A percentile compares a stretch with the other conserved stretches of the same genome.
Evolutionary conservation across 441 rosid species (phyloP).

Genomic region (Aleurites moluccanus): DNA sequence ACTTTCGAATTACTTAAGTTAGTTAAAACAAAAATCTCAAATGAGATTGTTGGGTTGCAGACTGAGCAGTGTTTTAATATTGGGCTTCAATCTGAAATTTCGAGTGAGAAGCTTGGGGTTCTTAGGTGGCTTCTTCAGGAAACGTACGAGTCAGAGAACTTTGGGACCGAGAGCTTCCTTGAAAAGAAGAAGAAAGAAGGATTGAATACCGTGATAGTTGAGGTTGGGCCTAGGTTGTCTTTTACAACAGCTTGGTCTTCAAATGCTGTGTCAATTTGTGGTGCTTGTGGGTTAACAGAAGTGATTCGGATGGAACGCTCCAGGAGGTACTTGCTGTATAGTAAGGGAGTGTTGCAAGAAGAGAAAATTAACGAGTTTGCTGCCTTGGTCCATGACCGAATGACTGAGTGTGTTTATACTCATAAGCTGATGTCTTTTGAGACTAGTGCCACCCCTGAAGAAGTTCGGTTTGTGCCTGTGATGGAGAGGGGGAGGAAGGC

Average conservation of each 20-base stretch:
- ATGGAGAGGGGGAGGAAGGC: slow-evolving; percentile 88
- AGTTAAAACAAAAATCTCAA: slow-evolving; percentile 60
- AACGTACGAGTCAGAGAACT: slow-evolving; percentile 88
- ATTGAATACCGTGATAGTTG: slow-evolving; percentile 54
- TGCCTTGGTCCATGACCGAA: slow-evolving; percentile 82
- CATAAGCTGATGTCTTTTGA: slow-evolving; percentile 63
- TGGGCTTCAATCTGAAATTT: slow-evolving; percentile 49
- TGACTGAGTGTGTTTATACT: slow-evolving; percentile 81
- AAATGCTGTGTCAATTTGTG: slow-evolving; percentile 86
- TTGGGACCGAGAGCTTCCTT: slow-evolving; percentile 73
- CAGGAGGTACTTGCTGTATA: slow-evolving; percentile 72
- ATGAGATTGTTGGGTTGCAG: slow-evolving; percentile 68
- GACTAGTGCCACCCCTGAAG: slow-evolving; percentile 76
- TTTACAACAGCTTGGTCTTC: slow-evolving; percentile 96
- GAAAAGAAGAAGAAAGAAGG: slow-evolving; percentile 73
- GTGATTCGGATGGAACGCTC: slow-evolving; percentile 88
- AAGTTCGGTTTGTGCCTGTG: slow-evolving; percentile 64
- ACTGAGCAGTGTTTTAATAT: slow-evolving; percentile 89
- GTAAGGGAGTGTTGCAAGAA: slow-evolving; percentile 55
- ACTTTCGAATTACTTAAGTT: slow-evolving; percentile 60
- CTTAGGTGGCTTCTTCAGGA: slow-evolving; percentile 90
- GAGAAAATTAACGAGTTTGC: slow-evolving; percentile 63
- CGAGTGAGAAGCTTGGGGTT: slow-evolving; percentile 50
- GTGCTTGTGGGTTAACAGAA: slow-evolving; percentile 74
- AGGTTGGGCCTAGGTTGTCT: slow-evolving; percentile 94